phyloP scores from a whole-genome alignment of 225 moss, liverwort and hornwort species.

The Bryum argenteum region DNA sequence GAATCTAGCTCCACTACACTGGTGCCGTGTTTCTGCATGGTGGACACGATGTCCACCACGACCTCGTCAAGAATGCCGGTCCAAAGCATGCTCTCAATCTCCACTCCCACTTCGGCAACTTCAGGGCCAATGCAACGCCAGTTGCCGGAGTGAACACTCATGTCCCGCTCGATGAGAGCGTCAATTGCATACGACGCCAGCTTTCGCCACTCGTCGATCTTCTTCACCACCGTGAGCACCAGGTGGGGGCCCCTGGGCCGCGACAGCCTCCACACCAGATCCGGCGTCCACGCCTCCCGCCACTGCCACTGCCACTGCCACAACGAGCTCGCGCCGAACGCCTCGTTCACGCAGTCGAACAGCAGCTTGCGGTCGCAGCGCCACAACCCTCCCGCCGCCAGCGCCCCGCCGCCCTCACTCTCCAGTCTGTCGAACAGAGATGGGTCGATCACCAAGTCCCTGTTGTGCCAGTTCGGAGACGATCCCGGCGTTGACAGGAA shows the following conservation, averaged over 20 bases:
- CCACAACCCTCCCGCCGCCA: conserved; percentile 40
- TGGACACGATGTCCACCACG: conserved; percentile 16
- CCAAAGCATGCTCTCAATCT: conserved; percentile 36
- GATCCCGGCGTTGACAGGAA: conserved; percentile 29
- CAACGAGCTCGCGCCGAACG: conserved; percentile 17
- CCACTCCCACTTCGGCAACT: conserved; percentile 31
- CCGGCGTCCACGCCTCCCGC: not conserved
- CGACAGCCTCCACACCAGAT: not conserved
- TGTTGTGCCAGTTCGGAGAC: conserved; percentile 36
- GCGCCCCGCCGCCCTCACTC: conserved; percentile 17
- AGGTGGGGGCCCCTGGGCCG: conserved; percentile 30
- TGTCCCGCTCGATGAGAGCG: conserved; percentile 44
- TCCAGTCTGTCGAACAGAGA: conserved; percentile 53
- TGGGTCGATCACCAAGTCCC: conserved; percentile 39
- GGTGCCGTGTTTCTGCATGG: not conserved
- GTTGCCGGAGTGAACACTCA: conserved; percentile 28
- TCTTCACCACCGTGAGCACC: conserved; percentile 34
- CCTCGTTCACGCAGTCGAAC: conserved; percentile 59
- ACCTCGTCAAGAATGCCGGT: conserved; percentile 37
- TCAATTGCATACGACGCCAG: conserved; percentile 33
- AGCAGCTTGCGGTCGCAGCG: conserved; percentile 53
- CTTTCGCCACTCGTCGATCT: conserved; percentile 39
- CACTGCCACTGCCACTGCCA: conserved; percentile 5
- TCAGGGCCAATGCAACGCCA: conserved; percentile 33
- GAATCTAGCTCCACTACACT: not conserved